These are phyloP conservation scores for Scytalidium lignicola DNA, from an alignment of 2,329 filamentous ascomycete genomes.

Conservation along the genomic window DNA sequence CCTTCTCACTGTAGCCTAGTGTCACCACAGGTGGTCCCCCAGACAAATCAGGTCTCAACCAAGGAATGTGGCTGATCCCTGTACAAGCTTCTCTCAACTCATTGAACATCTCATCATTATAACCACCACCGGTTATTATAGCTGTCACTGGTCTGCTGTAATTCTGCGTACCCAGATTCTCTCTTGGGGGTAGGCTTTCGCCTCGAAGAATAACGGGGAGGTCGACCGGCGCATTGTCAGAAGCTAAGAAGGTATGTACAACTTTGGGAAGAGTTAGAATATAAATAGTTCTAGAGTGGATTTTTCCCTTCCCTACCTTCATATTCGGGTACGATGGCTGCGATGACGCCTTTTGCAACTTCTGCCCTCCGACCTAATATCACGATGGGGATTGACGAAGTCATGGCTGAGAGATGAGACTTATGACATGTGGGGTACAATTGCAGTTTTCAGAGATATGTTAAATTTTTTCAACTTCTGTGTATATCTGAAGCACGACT, in stretches of 20 bases:
- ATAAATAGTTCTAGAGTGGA: background rate
- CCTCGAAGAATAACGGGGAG: slow-evolving; percentile 5
- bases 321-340: slow-evolving; percentile 8
- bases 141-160: slow-evolving; percentile 5
- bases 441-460: too few species aligned
- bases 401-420: background rate
- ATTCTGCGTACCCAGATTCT: slow-evolving; percentile 7
- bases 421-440: too few species aligned
- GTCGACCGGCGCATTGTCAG: slow-evolving; percentile 1
- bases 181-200: slow-evolving; percentile 2
- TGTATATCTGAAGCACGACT: too few species aligned
- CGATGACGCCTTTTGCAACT: slow-evolving; percentile 8
- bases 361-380: background rate
- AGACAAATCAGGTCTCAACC: slow-evolving; percentile 14
- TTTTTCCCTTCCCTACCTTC: slow-evolving; percentile 4
- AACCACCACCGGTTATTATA: slow-evolving; percentile 6
- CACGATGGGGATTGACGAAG: background rate
- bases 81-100: slow-evolving; percentile 9
- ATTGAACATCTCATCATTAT: slow-evolving; percentile 10
- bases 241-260: slow-evolving; percentile 10
- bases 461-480: too few species aligned
- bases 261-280: background rate
- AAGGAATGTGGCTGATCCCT: slow-evolving; percentile 11
- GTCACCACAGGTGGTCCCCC: slow-evolving; percentile 8
- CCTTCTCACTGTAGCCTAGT: slow-evolving; percentile 12